Evolutionary conservation across 2,329 filamentous ascomycete species (phyloP), one percentile per base, ranked within the genome.

Genomic region (Claviceps arundinis): DNA sequence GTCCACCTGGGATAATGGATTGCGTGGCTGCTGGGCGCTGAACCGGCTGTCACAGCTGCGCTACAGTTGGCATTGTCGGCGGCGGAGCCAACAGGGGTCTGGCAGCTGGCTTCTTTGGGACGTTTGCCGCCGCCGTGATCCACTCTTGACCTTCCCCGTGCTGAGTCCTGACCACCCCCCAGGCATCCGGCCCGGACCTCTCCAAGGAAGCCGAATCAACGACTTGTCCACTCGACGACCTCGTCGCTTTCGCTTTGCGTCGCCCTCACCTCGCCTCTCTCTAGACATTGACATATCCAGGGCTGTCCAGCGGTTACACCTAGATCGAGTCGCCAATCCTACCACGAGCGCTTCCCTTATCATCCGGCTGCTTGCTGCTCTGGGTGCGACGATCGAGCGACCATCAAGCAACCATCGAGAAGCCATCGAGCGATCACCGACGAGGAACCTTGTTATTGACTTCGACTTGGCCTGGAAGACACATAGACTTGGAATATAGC

Each of bases 91-190:
- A 42, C 41, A 42, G 41, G 41, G 41, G 17, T 19, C 41, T 42
- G 41, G 41, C n/a, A 42, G 41, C 17, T 22, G 41, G 41, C 41
- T 22, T 42, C 41, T 11, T 19, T 42, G 16, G 9, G 17, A 19
- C 11, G n/a, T 41, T 17, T 41, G 40, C n/a, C 17, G n/a, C 16
- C 17, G 40, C 40, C 17, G 40, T 11, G 26, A 51, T 43, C 52
- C 52, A 54, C 52, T 52, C 44, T 46, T 11, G 47, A 51, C 50
- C 41, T 51, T 37, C 48, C 41, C 22, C 26, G n/a, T 30, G 34
- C 41, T 46, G 46, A 8, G 9, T 45, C 22, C 46, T 43, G 42
- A 47, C 43, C 26, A 13, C 13, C 37, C 22, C 37, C 16, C 42
- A 46, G 24, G 16, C 42, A 44, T 24, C 43, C 44, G 16, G 44